Base-by-base conservation (phyloP, 2,329 filamentous ascomycete genomes). In the Claviceps paspali region DNA sequence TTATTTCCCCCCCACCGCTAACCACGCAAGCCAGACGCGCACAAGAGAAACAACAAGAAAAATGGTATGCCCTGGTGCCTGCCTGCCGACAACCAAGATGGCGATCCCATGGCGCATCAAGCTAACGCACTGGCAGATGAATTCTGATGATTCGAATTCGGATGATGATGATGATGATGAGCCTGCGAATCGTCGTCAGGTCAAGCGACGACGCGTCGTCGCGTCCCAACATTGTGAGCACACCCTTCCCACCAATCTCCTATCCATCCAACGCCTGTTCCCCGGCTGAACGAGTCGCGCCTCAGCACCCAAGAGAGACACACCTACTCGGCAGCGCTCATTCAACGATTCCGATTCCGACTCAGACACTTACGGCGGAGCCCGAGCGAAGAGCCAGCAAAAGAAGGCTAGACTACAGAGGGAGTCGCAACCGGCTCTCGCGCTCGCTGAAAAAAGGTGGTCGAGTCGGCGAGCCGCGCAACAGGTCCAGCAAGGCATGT, bases 391-490 rank as follows among this genome's bases (percentile, higher is more conserved):
- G 48, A 76, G 67, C 39, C 60, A 67, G 29, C 77, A 72, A 45
- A 91, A 87, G 61, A 87, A 84, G 55, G 82, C 84, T 43, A 81
- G 80, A 38, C 76, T 79, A 42, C 74, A 82, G 52, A 67, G 79
- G 40, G 72, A 85, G 53, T 70, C 76, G 18, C 73, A 79, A 49
- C 71, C 76, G 10, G 70, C 74, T 29, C 70, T 81, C 6, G 67
- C 76, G 5, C 73, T 79, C 48, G 73, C 74, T 40, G 87, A 94
- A 61, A 83, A 94, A 52, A 81, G 88, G 45, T 95, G 93, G 73
- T 94, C 87, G 6, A 91, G 80, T 38, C 73, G 88, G 42, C 81
- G 84, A 44, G 83, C 85, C 38, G 82, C 82, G 11, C 84, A 84
- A 54, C 82, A 83, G 53, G 69, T 76, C 3, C 68, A 73, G 41